Evolutionary conservation across 768 basidiomycete species (phyloP), one percentile per base, ranked within the genome.

Genomic region (Phanerochaete carnosa): DNA sequence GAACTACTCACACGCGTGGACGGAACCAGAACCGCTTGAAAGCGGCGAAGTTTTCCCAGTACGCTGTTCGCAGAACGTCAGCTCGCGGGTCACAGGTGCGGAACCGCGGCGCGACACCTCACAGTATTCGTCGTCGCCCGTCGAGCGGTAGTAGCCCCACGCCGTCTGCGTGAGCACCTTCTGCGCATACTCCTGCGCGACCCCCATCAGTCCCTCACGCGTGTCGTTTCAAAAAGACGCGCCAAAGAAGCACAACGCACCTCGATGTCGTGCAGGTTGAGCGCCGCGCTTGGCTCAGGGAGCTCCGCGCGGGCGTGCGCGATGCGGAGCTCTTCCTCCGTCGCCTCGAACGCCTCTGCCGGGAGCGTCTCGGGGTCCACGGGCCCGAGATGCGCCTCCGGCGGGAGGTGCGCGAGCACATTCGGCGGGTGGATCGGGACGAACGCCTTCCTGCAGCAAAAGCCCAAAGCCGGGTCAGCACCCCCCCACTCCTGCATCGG

Each of bases 1-100:
- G n/a, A 90, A 90, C 81, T 82, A 95, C 71, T 96, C 90, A n/a
- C 33, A 73, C 64, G 1, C 73, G 65, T 15, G 72, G 73, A 1
- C 72, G 59, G 62, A 72, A 74, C 73, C 73, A 74, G n/a, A 74
- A 66, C 29, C 71, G 57, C 70, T 59, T 45, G 25, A 52, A 65
- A 64, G 12, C 58, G 55, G 45, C 43, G 19, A 32, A 35, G 49
- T 63, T 33, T 60, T 61, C 45, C 32, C 53, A 61, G 23, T 56
- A 61, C 53, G 57, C 53, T 50, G 58, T 37, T n/a, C 15, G 29
- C 22, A 15, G 29, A 22, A 26, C 45, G 13, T 58, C 33, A 45
- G 45, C 19, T 6, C 32, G 15, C 39, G 45, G 19, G 53, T 32
- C 19, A 16, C 29, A n/a, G 12, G 33, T 13, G 9, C 52, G 55